phyloP scores from a whole-genome alignment of 768 basidiomycete genomes.

The Gautieria morchelliformis region DNA sequence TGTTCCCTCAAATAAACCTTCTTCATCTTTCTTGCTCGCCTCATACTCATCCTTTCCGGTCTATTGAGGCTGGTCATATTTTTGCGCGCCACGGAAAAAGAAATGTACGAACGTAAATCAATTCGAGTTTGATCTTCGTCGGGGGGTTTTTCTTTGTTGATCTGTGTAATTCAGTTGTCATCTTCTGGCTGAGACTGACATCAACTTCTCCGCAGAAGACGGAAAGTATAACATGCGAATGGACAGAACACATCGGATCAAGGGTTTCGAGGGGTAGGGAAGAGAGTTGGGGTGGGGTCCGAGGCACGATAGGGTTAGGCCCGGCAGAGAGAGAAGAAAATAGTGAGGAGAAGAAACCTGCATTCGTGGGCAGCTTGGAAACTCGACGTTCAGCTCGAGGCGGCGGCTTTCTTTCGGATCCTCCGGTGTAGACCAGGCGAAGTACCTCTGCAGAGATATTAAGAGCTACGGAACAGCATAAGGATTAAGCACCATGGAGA shows the following conservation, averaged over 20 bases:
- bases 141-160: slow-evolving; percentile 96
- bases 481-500: slow-evolving; percentile 6
- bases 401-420: slow-evolving; percentile 44
- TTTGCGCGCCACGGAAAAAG: not conserved
- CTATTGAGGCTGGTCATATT: slow-evolving; percentile 26
- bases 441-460: slow-evolving; percentile 77
- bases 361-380: slow-evolving; percentile 15
- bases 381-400: slow-evolving; percentile 11
- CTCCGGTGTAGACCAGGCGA: slow-evolving; percentile 63
- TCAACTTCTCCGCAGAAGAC: slow-evolving; percentile 60
- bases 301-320: slow-evolving; percentile 22
- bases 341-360: slow-evolving; percentile 32
- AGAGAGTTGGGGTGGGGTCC: slow-evolving; percentile 23
- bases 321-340: slow-evolving; percentile 24
- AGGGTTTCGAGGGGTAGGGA: slow-evolving; percentile 21
- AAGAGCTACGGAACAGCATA: slow-evolving; percentile 37
- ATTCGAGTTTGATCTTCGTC: slow-evolving; percentile 55
- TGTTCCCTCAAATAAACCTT: slow-evolving; percentile 43
- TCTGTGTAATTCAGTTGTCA: slow-evolving; percentile 65
- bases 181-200: slow-evolving; percentile 55
- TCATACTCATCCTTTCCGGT: slow-evolving; percentile 79
- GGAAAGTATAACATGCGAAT: slow-evolving; percentile 49
- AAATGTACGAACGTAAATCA: slow-evolving; percentile 63
- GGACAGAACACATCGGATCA: slow-evolving; percentile 28
- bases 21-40: slow-evolving; percentile 59